Conservation (phyloP, 345 rosid species). For the Schrenkiella parvula region DNA sequence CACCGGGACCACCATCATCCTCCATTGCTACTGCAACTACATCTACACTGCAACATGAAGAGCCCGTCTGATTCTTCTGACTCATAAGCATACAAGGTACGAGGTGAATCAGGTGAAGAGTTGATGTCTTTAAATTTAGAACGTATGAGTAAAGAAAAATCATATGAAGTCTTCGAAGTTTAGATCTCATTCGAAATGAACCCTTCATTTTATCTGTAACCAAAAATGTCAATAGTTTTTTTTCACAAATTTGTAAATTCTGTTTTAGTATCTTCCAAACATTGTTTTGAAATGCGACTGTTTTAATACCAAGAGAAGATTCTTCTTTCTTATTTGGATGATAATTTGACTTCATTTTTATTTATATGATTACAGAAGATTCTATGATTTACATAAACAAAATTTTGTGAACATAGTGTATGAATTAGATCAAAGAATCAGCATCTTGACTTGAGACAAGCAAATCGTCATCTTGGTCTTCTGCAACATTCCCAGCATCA, state of each 20-base stretch:
- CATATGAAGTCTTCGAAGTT: neutral
- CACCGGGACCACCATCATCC: slow-evolving; percentile 46
- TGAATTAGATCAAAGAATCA: neutral
- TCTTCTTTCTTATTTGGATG: neutral
- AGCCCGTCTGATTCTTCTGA: slow-evolving; percentile 12
- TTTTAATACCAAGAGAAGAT: neutral
- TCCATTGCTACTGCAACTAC: slow-evolving; percentile 13
- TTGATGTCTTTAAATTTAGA: slow-evolving; percentile 19
- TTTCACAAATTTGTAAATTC: slow-evolving; percentile 15
- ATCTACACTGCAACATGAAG: slow-evolving; percentile 18
- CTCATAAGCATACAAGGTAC: neutral
- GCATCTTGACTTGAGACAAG: neutral
- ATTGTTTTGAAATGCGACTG: neutral
- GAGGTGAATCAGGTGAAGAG: neutral
- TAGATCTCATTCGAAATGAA: neutral
- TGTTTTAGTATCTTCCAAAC: neutral
- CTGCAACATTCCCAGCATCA: slow-evolving; percentile 14
- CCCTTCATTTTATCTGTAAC: neutral
- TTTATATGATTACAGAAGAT: neutral
- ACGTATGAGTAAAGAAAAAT: slow-evolving; percentile 17
- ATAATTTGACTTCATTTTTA: neutral
- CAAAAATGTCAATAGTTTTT: neutral
- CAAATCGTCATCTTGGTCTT: slow-evolving; percentile 12
- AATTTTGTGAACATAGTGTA: neutral
- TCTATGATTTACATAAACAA: neutral